These are phyloP conservation scores for Plectranthus barbatus DNA, from an alignment of 257 asterid genomes.

Conservation along the genomic window DNA sequence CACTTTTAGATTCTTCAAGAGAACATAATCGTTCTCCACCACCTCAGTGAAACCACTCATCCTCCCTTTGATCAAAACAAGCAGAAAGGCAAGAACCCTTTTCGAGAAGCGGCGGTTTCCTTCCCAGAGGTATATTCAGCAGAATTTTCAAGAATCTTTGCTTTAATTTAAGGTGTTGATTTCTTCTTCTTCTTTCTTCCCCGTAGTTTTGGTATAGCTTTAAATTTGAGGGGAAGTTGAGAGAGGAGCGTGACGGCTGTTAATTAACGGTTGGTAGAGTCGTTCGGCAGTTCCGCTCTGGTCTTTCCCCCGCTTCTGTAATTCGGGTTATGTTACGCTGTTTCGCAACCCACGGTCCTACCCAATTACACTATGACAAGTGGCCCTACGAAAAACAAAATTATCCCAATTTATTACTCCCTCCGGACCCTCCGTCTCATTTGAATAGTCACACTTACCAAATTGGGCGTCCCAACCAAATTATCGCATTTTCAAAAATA, in stretches of 20 bases:
- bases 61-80: conserved; percentile 21
- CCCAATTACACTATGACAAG: no score
- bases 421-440: no score
- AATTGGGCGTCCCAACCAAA: no score
- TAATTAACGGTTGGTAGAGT: conserved; percentile 75
- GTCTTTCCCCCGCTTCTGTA: conserved; percentile 44
- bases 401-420: no score
- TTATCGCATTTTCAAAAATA: no score
- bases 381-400: no score
- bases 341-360: conserved; percentile 7
- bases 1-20: conserved; percentile 51
- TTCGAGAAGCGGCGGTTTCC: conserved; percentile 7
- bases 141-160: conserved; percentile 3
- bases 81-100: conserved; percentile 16
- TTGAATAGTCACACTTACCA: no score
- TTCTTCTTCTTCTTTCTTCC: background rate
- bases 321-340: conserved; percentile 37
- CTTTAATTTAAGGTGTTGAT: background rate
- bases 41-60: conserved; percentile 24
- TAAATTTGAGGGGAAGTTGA: conserved; percentile 13
- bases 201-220: background rate
- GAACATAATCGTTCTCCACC: conserved; percentile 36
- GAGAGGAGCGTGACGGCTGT: conserved; percentile 56
- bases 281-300: conserved; percentile 64
- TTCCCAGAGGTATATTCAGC: background rate